Evolutionary conservation across 1,284 basidiomycete species (phyloP), one percentile per base, ranked within the genome.

Genomic region (Schizophyllum commune): DNA sequence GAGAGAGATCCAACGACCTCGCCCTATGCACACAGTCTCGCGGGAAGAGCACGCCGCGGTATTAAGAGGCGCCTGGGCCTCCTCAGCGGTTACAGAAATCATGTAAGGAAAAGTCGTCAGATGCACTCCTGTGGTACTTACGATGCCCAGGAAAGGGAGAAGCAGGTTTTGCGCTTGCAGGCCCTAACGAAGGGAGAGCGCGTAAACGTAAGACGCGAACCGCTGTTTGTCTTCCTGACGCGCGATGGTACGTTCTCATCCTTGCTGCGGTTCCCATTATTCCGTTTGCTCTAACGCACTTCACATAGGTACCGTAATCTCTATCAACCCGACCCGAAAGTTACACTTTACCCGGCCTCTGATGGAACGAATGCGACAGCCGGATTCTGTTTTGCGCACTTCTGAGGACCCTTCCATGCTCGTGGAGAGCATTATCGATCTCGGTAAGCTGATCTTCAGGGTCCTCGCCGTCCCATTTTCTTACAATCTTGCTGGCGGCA

Each of bases 171-270:
- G 27, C 68, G 72, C 17, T 69, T 86, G 47, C 74, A 78, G 57
- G 77, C 80, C n/a, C 73, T 88, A 58, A 88, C 61, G 84, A 80
- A 15, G 81, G 84, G 32, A 78, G 84, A 20, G 52, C 52, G 21
- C n/a, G 81, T 88, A 9, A 75, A 80, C 58, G 81, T 88, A 39
- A 76, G 75, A 61, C 77, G 83, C 47, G 73, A 79, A 56, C 84
- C 86, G 2, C 75, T 88, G 71, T 86, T 77, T 67, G 83, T 88
- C 39, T 88, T 88, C 73, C 74, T 89, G 19, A 75, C 83, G 66
- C 75, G 80, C 39, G 80, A 87, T 69, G 85, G 84, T 22, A 39
- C 34, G 34, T 13, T 39, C 7, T 13, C 34, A 7, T 39, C 6
- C 34, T 13, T 39, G 34, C 13, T 13, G 34, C 34, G 6, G 7